Evolutionary conservation across 768 basidiomycete species (phyloP).

Genomic region (Mycena haematopus): DNA sequence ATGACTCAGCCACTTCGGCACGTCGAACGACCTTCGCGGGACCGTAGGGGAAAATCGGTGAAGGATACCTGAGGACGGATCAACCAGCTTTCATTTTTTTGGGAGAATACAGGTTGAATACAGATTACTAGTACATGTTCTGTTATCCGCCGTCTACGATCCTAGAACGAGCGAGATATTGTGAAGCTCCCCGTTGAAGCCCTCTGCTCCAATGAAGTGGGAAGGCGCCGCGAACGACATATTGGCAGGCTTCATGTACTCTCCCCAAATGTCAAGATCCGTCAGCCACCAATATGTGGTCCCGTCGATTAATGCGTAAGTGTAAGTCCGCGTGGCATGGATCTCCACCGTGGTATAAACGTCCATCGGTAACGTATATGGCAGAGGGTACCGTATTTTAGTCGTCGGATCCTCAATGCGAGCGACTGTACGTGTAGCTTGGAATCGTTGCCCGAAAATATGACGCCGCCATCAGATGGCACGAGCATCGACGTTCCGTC

Average conservation of each 20-base stretch:
- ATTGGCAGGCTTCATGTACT: conserved; percentile 44
- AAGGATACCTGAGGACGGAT: too few species aligned
- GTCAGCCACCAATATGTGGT: conserved; percentile 42
- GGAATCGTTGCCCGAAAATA: conserved; percentile 46
- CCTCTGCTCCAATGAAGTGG: conserved; percentile 40
- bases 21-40: too few species aligned
- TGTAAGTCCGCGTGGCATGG: conserved; percentile 43
- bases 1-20: too few species aligned
- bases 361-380: conserved; percentile 36
- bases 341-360: conserved; percentile 44
- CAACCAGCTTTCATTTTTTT: too few species aligned
- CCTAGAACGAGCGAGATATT: conserved; percentile 3
- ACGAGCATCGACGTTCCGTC: conserved; percentile 22
- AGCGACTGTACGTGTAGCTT: conserved; percentile 44
- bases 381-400: conserved; percentile 42
- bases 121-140: not conserved
- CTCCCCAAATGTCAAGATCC: conserved; percentile 48
- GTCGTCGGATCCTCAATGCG: conserved; percentile 45
- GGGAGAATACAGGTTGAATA: too few species aligned
- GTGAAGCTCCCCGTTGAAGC: conserved; percentile 33
- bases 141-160: not conserved
- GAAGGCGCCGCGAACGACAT: conserved; percentile 54
- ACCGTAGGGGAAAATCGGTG: too few species aligned
- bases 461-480: conserved; percentile 26
- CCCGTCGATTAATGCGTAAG: conserved; percentile 40